Base-by-base conservation (phyloP, 2,329 filamentous ascomycete species). In the Hymenoscyphus fraxineus region DNA sequence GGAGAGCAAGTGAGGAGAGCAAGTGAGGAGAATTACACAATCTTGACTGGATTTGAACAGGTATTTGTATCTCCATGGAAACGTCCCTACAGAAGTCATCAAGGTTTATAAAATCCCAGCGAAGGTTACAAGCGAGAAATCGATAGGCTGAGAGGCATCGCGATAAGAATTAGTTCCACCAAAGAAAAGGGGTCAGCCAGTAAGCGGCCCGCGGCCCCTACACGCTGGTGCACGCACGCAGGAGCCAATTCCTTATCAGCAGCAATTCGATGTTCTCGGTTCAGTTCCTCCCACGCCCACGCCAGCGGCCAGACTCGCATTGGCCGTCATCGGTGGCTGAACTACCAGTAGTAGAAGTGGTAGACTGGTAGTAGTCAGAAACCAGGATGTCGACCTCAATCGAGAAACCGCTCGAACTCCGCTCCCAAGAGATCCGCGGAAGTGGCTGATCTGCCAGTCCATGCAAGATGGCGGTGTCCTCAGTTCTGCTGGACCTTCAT, bases 361-460 rank as follows among this genome's bases (percentile, higher is more conserved):
- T 35, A 35, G 4, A 6, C 3, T 6, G 35, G 9, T 35, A 35
- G 4, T 35, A 35, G 35, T 35, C 9, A 35, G 9, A 5, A 27
- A 27, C 3, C 27, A 27, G 27, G 27, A 27, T 27, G 27, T 27
- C 27, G 35, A 32, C 32, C 9, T 32, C 22, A 16, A 12, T 22
- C 22, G 19, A 35, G 16, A 58, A 32, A n/a, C n/a, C n/a, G n/a
- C n/a, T n/a, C n/a, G n/a, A n/a, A 22, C 32, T 12, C 9, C 31
- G 9, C 32, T 13, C 12, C 9, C 7, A 40, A 32, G 32, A 58
- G 58, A 59, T 64, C 65, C 65, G 67, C 65, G 65, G 67, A 67
- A 67, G 63, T 68, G 63, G 62, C 62, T 66, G 58, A 39, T 27
- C 54, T 61, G 27, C 27, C 27, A 27, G 27, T 27, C 27, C 27